Base-by-base conservation (phyloP, 148 eudicot genomes). In the Amaranthus palmeri region DNA sequence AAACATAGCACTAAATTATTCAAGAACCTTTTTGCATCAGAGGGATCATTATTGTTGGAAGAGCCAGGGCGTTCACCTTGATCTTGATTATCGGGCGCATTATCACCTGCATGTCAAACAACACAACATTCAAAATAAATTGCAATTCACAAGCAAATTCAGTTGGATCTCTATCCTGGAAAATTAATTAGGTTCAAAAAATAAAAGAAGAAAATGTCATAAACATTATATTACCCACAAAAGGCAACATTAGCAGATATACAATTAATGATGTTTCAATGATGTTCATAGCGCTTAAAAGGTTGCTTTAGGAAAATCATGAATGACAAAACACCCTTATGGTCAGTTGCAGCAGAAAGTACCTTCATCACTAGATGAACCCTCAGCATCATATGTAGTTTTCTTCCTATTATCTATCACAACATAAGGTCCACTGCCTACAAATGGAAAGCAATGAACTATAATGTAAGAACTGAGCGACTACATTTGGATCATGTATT, bases 391-490 rank as follows among this genome's bases (percentile, higher is more conserved):
- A 70, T 65, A 61, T 17, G 55, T 58, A 57, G 80, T 61, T 67
- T 73, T 86, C 65, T 68, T 82, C 81, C 96, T 85, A 49, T 84
- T 83, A 83, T 93, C 96, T 77, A 93, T 93, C 48, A 93, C 98
- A 74, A 93, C 91, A 85, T 93, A 93, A 46, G 88, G 85, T 69
- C 92, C 93, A 79, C 88, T 81, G 66, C 95, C 97, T 88, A 83
- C 15, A 73, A 71, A 70, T 57, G 54, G 54, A 47, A 74, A 80
- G 49, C 17, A 54, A 43, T 75, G 56, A 55, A 25, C 12, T 25
- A 47, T 47, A 11, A 47, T 56, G 71, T 68, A 12, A 72, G 64
- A 65, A 15, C 36, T 25, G 57, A 61, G 55, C 42, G 10, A 44
- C 45, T 18, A 36, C 11, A 48, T 25, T 36, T 40, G 55, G 12